Conservation (phyloP, 1,284 basidiomycete species). For the Ceraceosorus guamensis region DNA sequence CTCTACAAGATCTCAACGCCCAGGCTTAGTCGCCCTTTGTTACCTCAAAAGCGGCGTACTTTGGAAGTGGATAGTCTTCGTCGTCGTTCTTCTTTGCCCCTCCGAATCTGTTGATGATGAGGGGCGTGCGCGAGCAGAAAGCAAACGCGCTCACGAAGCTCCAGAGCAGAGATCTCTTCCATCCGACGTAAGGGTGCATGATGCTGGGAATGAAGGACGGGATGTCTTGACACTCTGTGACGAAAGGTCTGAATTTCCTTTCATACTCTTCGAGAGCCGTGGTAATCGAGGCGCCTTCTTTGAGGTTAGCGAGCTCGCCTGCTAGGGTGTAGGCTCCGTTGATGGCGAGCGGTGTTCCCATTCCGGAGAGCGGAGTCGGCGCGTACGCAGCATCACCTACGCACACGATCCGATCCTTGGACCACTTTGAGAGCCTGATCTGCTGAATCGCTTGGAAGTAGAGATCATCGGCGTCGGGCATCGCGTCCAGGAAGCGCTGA, state of each 20-base stretch:
- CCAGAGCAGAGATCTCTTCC: no score
- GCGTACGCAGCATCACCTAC: slow-evolving; percentile 28
- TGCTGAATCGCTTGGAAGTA: slow-evolving; percentile 25
- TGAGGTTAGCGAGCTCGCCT: slow-evolving; percentile 18
- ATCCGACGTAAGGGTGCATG: slow-evolving; percentile 14
- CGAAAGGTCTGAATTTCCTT: slow-evolving; percentile 15
- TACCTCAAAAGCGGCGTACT: no score
- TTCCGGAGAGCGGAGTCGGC: slow-evolving; percentile 27
- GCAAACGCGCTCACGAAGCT: no score
- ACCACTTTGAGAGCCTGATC: slow-evolving; percentile 23
- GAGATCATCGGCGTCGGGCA: slow-evolving; percentile 18
- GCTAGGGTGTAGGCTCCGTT: slow-evolving; percentile 24
- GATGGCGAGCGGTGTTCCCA: slow-evolving; percentile 26
- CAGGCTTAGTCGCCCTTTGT: no score
- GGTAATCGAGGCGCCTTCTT: slow-evolving; percentile 7
- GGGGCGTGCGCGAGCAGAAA: no score
- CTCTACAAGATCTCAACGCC: no score
- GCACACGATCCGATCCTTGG: slow-evolving; percentile 18
- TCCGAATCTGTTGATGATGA: no score
- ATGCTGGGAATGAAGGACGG: slow-evolving; percentile 17
- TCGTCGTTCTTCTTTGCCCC: no score
- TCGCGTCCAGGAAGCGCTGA: slow-evolving; percentile 11
- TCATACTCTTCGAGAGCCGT: slow-evolving; percentile 20
- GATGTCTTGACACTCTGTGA: slow-evolving; percentile 17
- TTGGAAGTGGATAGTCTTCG: no score